Evolutionary conservation across 164 flowering plant genomes (phyloP).

Genomic region (Paratinospora sagittata): DNA sequence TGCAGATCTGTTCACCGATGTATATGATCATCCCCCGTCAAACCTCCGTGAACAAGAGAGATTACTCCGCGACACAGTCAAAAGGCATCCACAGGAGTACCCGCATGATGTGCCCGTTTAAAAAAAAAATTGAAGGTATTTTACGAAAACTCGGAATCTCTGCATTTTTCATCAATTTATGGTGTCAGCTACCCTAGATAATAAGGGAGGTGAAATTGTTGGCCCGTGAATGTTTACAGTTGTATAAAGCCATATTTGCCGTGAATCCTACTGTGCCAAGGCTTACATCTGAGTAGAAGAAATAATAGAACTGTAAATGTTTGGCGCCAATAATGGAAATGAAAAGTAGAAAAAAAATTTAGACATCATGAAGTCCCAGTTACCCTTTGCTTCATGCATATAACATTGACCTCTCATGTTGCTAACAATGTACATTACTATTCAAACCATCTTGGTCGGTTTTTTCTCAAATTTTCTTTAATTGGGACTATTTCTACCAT

Average conservation of each 20-base stretch:
- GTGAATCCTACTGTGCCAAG: not conserved
- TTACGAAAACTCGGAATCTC: not conserved
- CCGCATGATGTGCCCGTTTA: conserved; percentile 44
- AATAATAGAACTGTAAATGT: not conserved
- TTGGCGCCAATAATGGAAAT: not conserved
- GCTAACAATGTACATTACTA: not conserved
- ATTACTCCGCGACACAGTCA: conserved; percentile 34
- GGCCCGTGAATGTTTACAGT: not conserved
- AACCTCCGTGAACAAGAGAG: conserved; percentile 57
- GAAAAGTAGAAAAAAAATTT: not conserved
- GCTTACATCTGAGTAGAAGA: not conserved
- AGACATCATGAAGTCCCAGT: not conserved
- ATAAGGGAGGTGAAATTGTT: not conserved
- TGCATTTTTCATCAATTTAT: not conserved
- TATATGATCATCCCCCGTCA: conserved; percentile 40
- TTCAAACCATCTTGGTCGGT: too few species aligned
- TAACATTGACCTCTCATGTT: not conserved
- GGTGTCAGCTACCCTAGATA: not conserved
- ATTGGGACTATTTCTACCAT: too few species aligned
- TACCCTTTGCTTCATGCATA: not conserved
- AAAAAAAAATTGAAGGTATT: conserved; percentile 4
- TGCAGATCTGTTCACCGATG: conserved; percentile 52
- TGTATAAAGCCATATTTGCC: not conserved
- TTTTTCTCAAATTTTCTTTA: too few species aligned
- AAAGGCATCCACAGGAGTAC: conserved; percentile 44